These are phyloP conservation scores for Blastobotrys ciferrii DNA, from an alignment of 1,139 yeast genomes.

Conservation along the genomic window DNA sequence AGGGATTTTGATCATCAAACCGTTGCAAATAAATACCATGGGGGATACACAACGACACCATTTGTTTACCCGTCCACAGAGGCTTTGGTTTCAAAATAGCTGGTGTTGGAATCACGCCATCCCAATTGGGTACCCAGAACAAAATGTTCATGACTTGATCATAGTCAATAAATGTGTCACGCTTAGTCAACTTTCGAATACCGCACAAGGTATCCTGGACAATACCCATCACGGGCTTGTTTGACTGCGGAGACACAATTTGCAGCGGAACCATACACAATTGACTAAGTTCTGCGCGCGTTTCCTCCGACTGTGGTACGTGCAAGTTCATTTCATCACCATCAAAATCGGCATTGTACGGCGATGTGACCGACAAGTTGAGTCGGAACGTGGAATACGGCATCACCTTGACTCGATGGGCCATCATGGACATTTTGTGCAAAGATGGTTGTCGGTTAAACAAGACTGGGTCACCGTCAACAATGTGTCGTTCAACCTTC, in stretches of 20 bases:
- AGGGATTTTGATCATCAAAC: slow-evolving; percentile 85
- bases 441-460: slow-evolving; percentile 99
- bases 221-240: slow-evolving; percentile 99
- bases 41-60: slow-evolving; percentile 90
- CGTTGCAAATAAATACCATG: slow-evolving; percentile 93
- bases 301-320: slow-evolving; percentile 98
- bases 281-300: slow-evolving; percentile 92
- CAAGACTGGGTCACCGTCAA: slow-evolving; percentile 95
- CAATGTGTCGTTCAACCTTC: slow-evolving; percentile 97
- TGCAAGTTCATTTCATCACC: slow-evolving; percentile 99
- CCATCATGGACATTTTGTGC: slow-evolving; percentile 99
- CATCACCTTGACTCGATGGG: slow-evolving; percentile 98
- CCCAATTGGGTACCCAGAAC: slow-evolving; percentile 99
- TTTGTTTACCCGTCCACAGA: slow-evolving; percentile 95
- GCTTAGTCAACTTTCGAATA: slow-evolving; percentile 87
- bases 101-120: slow-evolving; percentile 97
- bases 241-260: slow-evolving; percentile 96
- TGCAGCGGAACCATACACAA: slow-evolving; percentile 96
- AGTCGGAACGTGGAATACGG: slow-evolving; percentile 97
- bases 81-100: slow-evolving; percentile 94
- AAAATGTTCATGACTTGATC: slow-evolving; percentile 95
- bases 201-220: slow-evolving; percentile 99
- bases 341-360: slow-evolving; percentile 99
- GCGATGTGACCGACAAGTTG: slow-evolving; percentile 94
- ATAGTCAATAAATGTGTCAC: slow-evolving; percentile 84